Conservation (phyloP, 306 rosid genomes). For the Benincasa hispida region DNA sequence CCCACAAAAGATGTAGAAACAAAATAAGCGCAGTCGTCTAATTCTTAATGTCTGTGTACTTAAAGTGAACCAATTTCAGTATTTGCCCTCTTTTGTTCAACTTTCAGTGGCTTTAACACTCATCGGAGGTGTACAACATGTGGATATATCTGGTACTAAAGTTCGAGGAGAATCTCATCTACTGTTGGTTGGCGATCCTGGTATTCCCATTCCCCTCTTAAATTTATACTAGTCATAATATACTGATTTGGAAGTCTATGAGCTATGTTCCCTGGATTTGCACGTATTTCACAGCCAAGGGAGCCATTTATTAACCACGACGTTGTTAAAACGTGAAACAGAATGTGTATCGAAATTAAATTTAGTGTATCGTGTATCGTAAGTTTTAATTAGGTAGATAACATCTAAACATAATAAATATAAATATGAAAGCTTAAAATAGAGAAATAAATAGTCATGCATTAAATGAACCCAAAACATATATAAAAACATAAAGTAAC, state of each 20-base stretch:
- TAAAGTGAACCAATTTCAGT: background rate
- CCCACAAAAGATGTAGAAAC: background rate
- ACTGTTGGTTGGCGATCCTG: conserved; percentile 95
- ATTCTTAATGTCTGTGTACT: background rate
- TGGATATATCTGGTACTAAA: conserved; percentile 80
- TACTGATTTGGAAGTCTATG: background rate
- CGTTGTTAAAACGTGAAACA: too few relatives aligned
- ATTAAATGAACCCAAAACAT: too few relatives aligned
- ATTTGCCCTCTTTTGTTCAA: conserved; percentile 9
- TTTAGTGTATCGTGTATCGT: too few relatives aligned
- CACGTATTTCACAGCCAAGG: background rate
- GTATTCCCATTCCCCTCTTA: conserved; percentile 27
- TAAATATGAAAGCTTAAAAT: too few relatives aligned
- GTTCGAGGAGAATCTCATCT: conserved; percentile 95
- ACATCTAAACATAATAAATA: too few relatives aligned
- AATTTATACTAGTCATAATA: background rate
- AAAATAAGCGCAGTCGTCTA: background rate
- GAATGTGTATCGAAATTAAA: too few relatives aligned
- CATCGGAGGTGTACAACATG: conserved; percentile 94
- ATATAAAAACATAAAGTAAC: too few relatives aligned
- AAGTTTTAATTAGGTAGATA: too few relatives aligned
- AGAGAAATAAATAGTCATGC: too few relatives aligned
- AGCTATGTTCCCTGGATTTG: background rate
- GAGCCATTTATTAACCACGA: background rate
- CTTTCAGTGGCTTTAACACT: conserved; percentile 76